Conservation (phyloP, 331 rosid genomes). For the Quercus tomentella region DNA sequence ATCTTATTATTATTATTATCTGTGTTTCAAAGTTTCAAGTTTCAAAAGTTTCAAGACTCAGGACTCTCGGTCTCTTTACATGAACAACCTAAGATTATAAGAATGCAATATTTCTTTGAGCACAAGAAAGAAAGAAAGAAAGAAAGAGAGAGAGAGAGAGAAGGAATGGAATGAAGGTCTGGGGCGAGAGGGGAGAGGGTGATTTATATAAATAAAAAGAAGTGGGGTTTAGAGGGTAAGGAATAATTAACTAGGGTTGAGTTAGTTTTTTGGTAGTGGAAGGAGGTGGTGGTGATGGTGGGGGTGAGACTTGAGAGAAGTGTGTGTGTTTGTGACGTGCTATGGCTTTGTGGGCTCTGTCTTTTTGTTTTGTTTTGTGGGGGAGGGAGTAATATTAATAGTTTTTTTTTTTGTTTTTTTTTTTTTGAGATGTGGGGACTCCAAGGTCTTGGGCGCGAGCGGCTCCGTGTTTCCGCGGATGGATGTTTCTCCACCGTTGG, state of each 20-base stretch:
- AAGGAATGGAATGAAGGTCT: not conserved
- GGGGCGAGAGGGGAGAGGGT: not conserved
- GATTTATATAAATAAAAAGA: conserved; percentile 30
- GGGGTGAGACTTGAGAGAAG: not conserved
- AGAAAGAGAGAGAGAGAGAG: not conserved
- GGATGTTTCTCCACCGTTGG: conserved; percentile 88
- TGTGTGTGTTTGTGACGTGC: conserved; percentile 1
- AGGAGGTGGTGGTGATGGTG: no score
- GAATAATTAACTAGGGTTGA: conserved; percentile 44
- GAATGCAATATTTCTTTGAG: not conserved
- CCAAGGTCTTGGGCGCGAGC: conserved; percentile 86
- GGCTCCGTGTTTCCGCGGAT: conserved; percentile 99
- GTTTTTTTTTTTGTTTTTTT: not conserved
- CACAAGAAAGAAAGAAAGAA: not conserved
- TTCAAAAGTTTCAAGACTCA: not conserved
- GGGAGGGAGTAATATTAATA: not conserved
- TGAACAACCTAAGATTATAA: not conserved
- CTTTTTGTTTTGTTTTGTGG: no score
- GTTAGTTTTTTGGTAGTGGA: conserved; percentile 19
- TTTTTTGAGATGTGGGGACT: conserved; percentile 48
- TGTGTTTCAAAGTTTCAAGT: not conserved
- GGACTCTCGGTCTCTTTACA: conserved; percentile 18
- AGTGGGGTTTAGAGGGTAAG: not conserved
- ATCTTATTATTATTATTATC: not conserved
- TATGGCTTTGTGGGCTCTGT: not conserved